Conservation (phyloP, 2,329 filamentous ascomycete genomes). For the Talaromyces piceae region DNA sequence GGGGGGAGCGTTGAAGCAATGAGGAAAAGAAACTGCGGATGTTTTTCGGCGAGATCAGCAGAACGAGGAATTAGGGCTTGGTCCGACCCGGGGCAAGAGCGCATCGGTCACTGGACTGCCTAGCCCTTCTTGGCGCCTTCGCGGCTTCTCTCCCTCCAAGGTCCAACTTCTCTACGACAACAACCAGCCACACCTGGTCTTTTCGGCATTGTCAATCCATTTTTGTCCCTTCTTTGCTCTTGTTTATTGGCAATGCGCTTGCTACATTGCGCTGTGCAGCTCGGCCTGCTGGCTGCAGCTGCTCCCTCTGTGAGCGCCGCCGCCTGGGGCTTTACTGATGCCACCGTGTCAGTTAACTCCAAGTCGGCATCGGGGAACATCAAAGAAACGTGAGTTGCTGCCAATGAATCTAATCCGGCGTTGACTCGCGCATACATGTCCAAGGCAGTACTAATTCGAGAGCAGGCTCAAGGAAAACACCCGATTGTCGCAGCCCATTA, state of each 20-base stretch:
- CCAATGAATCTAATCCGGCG: too few species aligned
- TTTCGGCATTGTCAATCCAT: neutral
- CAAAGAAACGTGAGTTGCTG: constrained; percentile 51
- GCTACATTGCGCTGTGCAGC: constrained; percentile 26
- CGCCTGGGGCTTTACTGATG: constrained; percentile 58
- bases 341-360: constrained; percentile 51
- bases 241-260: constrained; percentile 26
- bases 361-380: constrained; percentile 53
- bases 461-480: constrained; percentile 53
- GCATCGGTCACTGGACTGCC: constrained; percentile 22
- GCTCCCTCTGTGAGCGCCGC: constrained; percentile 38
- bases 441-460: neutral
- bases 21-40: constrained; percentile 10
- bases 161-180: neutral
- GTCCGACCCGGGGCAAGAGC: constrained; percentile 17
- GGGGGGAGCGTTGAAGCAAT: constrained; percentile 3
- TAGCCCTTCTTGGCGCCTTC: constrained; percentile 14
- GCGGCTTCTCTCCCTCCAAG: neutral
- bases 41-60: constrained; percentile 13
- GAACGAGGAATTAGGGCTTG: constrained; percentile 33
- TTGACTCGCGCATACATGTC: neutral
- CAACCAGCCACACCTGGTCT: neutral
- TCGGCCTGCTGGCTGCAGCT: constrained; percentile 30
- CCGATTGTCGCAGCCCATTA: constrained; percentile 56
- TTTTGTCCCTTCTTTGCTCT: neutral